These are phyloP conservation scores for Skeletonema tropicum DNA, from an alignment of 108 stramenopile species.

Conservation along the genomic window DNA sequence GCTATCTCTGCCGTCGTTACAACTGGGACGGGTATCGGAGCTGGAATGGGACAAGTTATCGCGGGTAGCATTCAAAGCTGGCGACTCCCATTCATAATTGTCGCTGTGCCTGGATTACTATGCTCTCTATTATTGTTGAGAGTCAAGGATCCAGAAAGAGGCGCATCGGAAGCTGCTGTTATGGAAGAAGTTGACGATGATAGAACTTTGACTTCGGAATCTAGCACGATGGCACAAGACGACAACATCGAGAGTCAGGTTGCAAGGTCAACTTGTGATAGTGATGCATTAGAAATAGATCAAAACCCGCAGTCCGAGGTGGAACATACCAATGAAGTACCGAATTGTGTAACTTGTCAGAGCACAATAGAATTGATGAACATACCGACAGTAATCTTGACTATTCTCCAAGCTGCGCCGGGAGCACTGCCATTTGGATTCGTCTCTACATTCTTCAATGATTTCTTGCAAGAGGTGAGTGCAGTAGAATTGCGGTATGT, in stretches of 20 bases:
- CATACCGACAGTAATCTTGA: constrained; percentile 49
- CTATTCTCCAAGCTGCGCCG: constrained; percentile 59
- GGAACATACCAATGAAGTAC: neutral
- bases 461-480: constrained; percentile 45
- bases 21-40: constrained; percentile 46
- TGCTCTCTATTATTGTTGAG: constrained; percentile 39
- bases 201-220: neutral
- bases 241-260: neutral
- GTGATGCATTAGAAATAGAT: constrained; percentile 11
- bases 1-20: constrained; percentile 37
- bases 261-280: neutral
- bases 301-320: neutral
- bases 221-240: neutral
- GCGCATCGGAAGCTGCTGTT: constrained; percentile 42
- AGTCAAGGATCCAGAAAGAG: constrained; percentile 50
- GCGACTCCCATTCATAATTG: constrained; percentile 60
- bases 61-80: constrained; percentile 57
- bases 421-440: constrained; percentile 59
- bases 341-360: constrained; percentile 30
- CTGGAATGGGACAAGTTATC: constrained; percentile 51
- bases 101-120: constrained; percentile 51
- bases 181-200: constrained; percentile 7
- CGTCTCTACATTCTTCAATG: constrained; percentile 54
- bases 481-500: neutral
- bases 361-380: constrained; percentile 41